Base-by-base conservation (phyloP, 257 asterid species). In the Ligustrum vulgare region DNA sequence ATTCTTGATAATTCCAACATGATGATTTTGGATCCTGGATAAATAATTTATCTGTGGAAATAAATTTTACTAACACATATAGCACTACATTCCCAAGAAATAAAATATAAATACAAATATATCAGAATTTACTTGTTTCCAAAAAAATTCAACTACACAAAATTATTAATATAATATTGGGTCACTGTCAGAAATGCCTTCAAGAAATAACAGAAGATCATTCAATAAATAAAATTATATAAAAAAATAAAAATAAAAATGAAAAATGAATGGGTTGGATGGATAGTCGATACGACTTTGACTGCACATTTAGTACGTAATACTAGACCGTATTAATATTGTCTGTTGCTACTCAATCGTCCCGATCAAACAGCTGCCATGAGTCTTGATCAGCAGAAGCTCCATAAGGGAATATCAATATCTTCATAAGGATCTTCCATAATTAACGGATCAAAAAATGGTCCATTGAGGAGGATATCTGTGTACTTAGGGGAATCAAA, bases 401-500 rank as follows among this genome's bases (percentile, higher is more conserved):
- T 85, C 89, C 89, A 85, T 56, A 85, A 23, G 36, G 73, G 77
- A 18, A 85, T 80, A 36, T 83, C 89, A 2, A 69, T 82, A 60
- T 81, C 84, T 70, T 85, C 87, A n/a, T 25, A 63, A 32, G 64
- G 35, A 34, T 85, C 86, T 31, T 83, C 86, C 65, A 72, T 64
- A 65, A 79, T 78, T 8, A 75, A 22, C 6, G 81, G 82, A 80
- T 83, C 89, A 69, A 83, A 80, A 63, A 83, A 80, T 23, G 41
- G n/a, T 20, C 73, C 85, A 64, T 78, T 75, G 23, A 36, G 58
- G 3, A 82, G n/a, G 87, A 85, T 78, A 65, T 82, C 85, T 3
- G 12, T 58, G 71, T 76, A 85, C 77, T 78, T 85, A 0, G 89
- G 89, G 10, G 89, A 85, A 72, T 85, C 89, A 63, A 85, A 81